Percentiles rank a stretch among this genome's conserved stretches.
Evolutionary conservation across 345 rosid species (phyloP).

Genomic region (Geranium rotundifolium): DNA sequence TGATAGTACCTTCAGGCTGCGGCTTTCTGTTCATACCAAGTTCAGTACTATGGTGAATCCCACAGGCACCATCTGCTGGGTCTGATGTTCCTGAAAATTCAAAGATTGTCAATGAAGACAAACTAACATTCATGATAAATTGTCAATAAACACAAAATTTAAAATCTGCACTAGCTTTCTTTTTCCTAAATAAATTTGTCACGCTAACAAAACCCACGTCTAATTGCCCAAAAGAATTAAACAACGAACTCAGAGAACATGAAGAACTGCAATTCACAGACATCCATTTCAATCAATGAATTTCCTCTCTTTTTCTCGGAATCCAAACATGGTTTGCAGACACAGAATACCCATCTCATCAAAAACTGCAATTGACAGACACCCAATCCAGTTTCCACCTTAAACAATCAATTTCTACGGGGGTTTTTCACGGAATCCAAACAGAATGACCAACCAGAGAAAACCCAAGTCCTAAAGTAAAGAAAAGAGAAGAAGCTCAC

Average conservation of each 20-base stretch:
- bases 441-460: neutral
- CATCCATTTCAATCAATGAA: neutral
- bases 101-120: neutral
- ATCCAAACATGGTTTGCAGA: neutral
- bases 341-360: no score
- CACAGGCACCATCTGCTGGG: conserved; percentile 8
- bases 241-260: neutral
- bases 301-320: neutral
- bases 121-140: neutral
- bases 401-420: neutral
- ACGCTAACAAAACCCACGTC: neutral
- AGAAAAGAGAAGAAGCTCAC: conserved; percentile 22
- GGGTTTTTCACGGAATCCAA: neutral
- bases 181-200: neutral
- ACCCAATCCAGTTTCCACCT: no score
- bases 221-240: neutral
- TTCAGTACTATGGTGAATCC: conserved; percentile 2
- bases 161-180: neutral
- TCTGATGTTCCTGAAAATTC: conserved; percentile 23
- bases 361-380: no score
- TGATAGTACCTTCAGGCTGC: conserved; percentile 7
- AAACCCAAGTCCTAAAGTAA: neutral
- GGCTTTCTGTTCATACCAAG: conserved; percentile 6
- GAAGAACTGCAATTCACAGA: neutral
- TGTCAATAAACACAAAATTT: neutral